phyloP scores from a whole-genome alignment of 768 basidiomycete genomes.

The Naganishia vishniacii region DNA sequence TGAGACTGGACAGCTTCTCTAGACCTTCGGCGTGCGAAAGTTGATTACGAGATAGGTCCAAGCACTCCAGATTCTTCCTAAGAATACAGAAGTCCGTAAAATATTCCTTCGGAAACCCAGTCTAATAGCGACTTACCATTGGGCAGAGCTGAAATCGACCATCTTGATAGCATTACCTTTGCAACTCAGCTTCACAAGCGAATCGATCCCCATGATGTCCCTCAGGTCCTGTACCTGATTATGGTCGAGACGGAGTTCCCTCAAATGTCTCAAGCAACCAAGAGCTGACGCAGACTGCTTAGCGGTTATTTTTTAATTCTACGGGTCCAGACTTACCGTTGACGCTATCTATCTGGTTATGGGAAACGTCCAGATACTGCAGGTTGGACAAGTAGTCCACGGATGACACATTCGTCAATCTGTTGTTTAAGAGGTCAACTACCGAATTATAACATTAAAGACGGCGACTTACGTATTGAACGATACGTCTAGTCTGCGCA shows the following conservation, averaged over 20 bases:
- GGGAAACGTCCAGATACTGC: constrained; percentile 81
- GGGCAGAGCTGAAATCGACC: constrained; percentile 59
- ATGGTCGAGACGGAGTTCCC: constrained; percentile 82
- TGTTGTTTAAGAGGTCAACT: neutral
- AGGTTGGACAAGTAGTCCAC: constrained; percentile 74
- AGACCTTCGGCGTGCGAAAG: constrained; percentile 60
- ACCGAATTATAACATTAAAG: too few species aligned
- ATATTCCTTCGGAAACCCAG: neutral
- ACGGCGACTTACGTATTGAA: constrained; percentile 51
- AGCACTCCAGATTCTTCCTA: constrained; percentile 61
- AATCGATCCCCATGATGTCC: constrained; percentile 72
- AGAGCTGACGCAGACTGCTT: constrained; percentile 58
- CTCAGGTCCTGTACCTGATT: constrained; percentile 70
- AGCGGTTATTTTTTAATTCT: neutral
- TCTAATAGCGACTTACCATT: constrained; percentile 51
- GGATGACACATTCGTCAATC: constrained; percentile 55
- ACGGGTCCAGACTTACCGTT: constrained; percentile 59
- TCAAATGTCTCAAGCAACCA: constrained; percentile 71
- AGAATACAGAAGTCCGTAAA: neutral
- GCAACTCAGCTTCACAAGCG: constrained; percentile 75
- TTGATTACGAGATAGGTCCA: constrained; percentile 74
- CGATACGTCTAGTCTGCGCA: constrained; percentile 47
- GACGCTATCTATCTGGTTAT: constrained; percentile 81
- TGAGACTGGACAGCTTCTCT: constrained; percentile 52
- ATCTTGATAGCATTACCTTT: constrained; percentile 65